These are phyloP conservation scores for Penicillium freii DNA, from an alignment of 2,329 filamentous ascomycete species.

Conservation along the genomic window DNA sequence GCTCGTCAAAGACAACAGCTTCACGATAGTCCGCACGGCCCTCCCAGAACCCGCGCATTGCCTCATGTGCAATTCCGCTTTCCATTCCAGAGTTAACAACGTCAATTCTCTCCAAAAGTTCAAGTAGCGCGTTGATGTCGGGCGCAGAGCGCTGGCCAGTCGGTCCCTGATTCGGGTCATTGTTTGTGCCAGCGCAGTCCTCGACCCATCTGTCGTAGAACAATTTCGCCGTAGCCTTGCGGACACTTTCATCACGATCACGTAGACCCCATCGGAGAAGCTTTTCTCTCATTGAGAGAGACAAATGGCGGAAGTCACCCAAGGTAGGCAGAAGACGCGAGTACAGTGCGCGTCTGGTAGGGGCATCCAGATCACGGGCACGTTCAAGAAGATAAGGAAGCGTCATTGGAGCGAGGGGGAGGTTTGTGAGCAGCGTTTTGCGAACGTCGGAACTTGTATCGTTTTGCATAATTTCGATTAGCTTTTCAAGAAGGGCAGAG, in stretches of 20 bases:
- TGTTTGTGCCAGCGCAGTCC: slow-evolving; percentile 73
- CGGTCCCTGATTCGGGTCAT: slow-evolving; percentile 56
- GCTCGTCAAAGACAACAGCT: slow-evolving; percentile 45
- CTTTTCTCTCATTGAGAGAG: slow-evolving; percentile 91
- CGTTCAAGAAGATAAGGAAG: slow-evolving; percentile 86
- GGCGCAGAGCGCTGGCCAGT: slow-evolving; percentile 56
- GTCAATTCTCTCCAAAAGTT: slow-evolving; percentile 91
- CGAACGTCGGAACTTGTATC: slow-evolving; percentile 93
- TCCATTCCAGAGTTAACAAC: slow-evolving; percentile 87
- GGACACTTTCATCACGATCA: slow-evolving; percentile 89
- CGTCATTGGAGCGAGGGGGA: slow-evolving; percentile 80
- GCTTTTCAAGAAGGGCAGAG: slow-evolving; percentile 71
- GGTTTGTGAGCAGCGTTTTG: slow-evolving; percentile 79
- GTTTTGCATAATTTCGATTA: slow-evolving; percentile 86
- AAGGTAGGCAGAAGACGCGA: slow-evolving; percentile 80
- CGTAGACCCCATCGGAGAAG: slow-evolving; percentile 90
- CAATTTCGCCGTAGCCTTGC: slow-evolving; percentile 83
- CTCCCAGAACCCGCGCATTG: slow-evolving; percentile 96
- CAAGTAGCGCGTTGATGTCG: slow-evolving; percentile 78
- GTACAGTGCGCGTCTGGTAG: slow-evolving; percentile 82
- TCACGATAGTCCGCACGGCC: slow-evolving; percentile 65
- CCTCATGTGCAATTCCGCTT: slow-evolving; percentile 84
- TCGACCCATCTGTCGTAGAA: slow-evolving; percentile 98
- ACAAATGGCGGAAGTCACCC: slow-evolving; percentile 91
- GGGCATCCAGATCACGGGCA: slow-evolving; percentile 81